These are phyloP conservation scores for Neurospora tetraspora DNA, from an alignment of 495 filamentous ascomycete genomes.

Conservation along the genomic window DNA sequence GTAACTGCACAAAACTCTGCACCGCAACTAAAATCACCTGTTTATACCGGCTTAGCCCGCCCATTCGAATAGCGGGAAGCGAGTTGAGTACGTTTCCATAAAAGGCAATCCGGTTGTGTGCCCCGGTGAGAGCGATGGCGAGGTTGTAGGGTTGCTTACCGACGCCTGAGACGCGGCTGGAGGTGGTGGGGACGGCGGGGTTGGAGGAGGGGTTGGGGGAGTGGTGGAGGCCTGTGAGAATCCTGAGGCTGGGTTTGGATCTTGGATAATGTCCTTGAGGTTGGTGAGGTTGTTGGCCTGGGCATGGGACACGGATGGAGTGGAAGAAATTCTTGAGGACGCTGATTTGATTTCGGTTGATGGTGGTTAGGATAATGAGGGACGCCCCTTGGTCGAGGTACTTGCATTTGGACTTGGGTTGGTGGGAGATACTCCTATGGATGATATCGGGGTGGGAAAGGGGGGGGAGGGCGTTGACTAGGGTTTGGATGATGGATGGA, in stretches of 20 bases:
- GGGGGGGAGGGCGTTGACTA: neutral
- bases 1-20: constrained; percentile 10
- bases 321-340: neutral
- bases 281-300: neutral
- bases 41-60: neutral
- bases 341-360: constrained; percentile 2
- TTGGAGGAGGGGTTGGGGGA: neutral
- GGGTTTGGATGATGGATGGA: neutral
- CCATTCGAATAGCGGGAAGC: neutral
- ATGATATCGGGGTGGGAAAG: neutral
- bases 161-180: constrained; percentile 5
- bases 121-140: constrained; percentile 4
- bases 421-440: too few species aligned
- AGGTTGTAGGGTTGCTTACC: constrained; percentile 17
- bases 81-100: neutral
- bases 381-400: neutral
- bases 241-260: neutral
- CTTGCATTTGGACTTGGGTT: neutral
- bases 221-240: neutral
- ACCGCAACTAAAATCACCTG: constrained; percentile 8
- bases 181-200: neutral
- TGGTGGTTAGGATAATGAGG: constrained; percentile 11
- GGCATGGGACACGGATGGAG: neutral
- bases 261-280: neutral
- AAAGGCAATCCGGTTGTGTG: constrained; percentile 5